These are phyloP conservation scores for Tubosaeta sp. DNA, from an alignment of 768 basidiomycete species.

Conservation along the genomic window DNA sequence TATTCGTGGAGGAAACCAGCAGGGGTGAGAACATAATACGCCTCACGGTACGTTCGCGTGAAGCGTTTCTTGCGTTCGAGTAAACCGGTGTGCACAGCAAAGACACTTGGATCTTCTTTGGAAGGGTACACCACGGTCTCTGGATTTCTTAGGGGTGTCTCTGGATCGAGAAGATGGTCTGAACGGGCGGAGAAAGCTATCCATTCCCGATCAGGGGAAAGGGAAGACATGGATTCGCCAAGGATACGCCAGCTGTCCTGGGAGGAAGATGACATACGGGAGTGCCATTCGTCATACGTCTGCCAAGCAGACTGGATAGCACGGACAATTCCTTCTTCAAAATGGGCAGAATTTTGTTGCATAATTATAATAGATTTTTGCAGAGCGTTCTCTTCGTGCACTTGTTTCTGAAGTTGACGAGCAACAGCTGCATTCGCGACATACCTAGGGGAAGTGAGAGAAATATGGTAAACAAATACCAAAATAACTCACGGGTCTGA, in stretches of 20 bases:
- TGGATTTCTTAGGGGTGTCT: constrained; percentile 86
- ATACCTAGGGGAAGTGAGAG: constrained; percentile 38
- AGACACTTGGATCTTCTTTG: constrained; percentile 84
- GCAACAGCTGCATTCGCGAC: constrained; percentile 68
- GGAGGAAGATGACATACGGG: constrained; percentile 69
- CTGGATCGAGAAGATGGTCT: constrained; percentile 94
- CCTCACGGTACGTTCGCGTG: constrained; percentile 80
- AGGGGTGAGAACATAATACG: constrained; percentile 89
- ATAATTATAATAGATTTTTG: constrained; percentile 98
- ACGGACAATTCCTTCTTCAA: constrained; percentile 94
- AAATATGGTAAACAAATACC: neutral
- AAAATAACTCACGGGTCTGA: constrained; percentile 11
- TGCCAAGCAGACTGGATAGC: constrained; percentile 96
- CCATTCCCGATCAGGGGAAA: constrained; percentile 91
- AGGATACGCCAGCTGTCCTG: constrained; percentile 74
- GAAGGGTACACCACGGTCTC: constrained; percentile 78
- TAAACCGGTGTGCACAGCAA: constrained; percentile 82
- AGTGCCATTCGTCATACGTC: constrained; percentile 92
- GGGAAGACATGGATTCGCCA: constrained; percentile 67
- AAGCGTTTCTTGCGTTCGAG: constrained; percentile 96
- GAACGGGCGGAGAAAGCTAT: constrained; percentile 89
- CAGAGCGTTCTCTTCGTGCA: constrained; percentile 95
- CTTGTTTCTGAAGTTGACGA: constrained; percentile 84
- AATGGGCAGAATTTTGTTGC: constrained; percentile 95
- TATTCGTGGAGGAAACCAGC: constrained; percentile 97